phyloP scores from a whole-genome alignment of 2,329 filamentous ascomycete species.

The Leptographium wingfieldii region DNA sequence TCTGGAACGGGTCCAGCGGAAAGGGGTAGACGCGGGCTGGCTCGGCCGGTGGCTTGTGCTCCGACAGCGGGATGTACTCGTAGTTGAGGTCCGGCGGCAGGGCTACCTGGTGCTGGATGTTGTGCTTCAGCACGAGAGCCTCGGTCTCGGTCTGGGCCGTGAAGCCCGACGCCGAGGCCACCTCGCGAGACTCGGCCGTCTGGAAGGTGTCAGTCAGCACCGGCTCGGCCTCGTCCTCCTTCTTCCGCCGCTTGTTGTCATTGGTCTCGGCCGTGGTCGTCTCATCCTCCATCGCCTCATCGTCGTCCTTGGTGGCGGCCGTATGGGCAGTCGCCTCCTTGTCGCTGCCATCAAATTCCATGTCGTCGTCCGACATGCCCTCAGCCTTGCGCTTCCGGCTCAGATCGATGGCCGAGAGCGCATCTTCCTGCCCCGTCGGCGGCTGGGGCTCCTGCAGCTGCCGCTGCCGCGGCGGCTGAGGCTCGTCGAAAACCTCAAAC shows the following conservation, averaged over 20 bases:
- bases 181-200: constrained; percentile 84
- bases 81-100: constrained; percentile 89
- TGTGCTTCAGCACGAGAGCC: constrained; percentile 78
- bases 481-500: constrained; percentile 70
- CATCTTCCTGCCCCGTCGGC: background rate
- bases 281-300: constrained; percentile 15
- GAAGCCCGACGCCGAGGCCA: constrained; percentile 65
- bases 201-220: constrained; percentile 89
- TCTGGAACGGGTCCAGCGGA: constrained; percentile 93
- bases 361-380: constrained; percentile 30
- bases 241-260: constrained; percentile 32
- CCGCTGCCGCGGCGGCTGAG: constrained; percentile 36
- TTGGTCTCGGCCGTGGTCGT: constrained; percentile 26
- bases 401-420: background rate
- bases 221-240: constrained; percentile 50
- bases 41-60: constrained; percentile 80
- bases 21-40: constrained; percentile 80
- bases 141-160: constrained; percentile 48
- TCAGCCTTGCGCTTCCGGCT: constrained; percentile 70
- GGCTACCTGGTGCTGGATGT: constrained; percentile 96
- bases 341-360: background rate
- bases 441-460: constrained; percentile 32
- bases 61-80: constrained; percentile 85
- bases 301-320: constrained; percentile 22
- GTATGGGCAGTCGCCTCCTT: constrained; percentile 13